Evolutionary conservation across 163 green algal species (phyloP).

Genomic region (Scenedesmus sp.): DNA sequence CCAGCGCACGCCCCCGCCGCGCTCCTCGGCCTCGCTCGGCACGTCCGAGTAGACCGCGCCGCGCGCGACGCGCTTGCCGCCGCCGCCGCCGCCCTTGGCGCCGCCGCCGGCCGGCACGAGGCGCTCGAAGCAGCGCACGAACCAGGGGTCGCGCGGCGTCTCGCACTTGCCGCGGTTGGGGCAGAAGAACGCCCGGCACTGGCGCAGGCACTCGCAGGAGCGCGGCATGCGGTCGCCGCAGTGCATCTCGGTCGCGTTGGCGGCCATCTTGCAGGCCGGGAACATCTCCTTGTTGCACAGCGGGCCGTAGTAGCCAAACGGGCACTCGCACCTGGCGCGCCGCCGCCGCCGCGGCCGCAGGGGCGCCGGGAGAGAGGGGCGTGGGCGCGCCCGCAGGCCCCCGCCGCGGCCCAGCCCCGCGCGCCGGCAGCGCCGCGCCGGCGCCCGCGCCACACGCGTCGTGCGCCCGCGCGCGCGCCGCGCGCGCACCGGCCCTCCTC

Average conservation of each 20-base stretch:
- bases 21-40: conserved; percentile 3
- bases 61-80: neutral
- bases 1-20: neutral
- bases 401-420: no score
- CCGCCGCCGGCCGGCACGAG: neutral
- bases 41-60: conserved; percentile 13
- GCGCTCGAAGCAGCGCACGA: conserved; percentile 34
- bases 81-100: no score
- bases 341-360: no score
- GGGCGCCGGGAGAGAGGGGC: no score
- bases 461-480: neutral
- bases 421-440: no score
- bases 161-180: conserved; percentile 7
- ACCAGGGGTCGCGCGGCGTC: conserved; percentile 8
- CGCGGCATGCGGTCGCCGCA: conserved; percentile 33
- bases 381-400: no score
- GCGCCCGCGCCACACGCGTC: neutral
- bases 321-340: conserved; percentile 42
- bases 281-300: conserved; percentile 10
- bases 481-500: conserved; percentile 33
- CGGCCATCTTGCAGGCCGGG: conserved; percentile 31
- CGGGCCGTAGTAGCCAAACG: conserved; percentile 17
- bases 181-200: conserved; percentile 31
- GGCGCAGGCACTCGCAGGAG: conserved; percentile 37
- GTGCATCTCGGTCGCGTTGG: conserved; percentile 30